These are phyloP conservation scores for Curvularia spicifera DNA, from an alignment of 2,329 filamentous ascomycete species.

Conservation along the genomic window DNA sequence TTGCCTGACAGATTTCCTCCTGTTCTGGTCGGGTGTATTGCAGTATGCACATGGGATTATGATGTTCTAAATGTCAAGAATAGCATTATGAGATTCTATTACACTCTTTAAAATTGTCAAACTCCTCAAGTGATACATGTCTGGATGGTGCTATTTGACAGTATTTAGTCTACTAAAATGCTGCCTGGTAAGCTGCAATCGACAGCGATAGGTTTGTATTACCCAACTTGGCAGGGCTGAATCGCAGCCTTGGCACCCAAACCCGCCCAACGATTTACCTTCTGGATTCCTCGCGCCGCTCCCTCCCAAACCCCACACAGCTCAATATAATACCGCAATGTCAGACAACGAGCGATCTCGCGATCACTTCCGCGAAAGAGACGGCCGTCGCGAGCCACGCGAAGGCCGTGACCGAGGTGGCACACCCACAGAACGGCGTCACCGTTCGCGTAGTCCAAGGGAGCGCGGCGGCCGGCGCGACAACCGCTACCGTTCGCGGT, in stretches of 20 bases:
- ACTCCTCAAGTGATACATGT: background rate
- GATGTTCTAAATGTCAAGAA: background rate
- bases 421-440: slow-evolving; percentile 36
- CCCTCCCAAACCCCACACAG: slow-evolving; percentile 2
- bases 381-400: slow-evolving; percentile 28
- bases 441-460: slow-evolving; percentile 45
- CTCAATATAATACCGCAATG: slow-evolving; percentile 21
- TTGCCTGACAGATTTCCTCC: background rate
- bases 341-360: slow-evolving; percentile 37
- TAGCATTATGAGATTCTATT: background rate
- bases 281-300: slow-evolving; percentile 11
- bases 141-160: background rate
- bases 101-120: background rate
- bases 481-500: slow-evolving; percentile 39
- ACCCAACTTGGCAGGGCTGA: slow-evolving; percentile 3
- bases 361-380: slow-evolving; percentile 31
- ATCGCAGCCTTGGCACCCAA: slow-evolving; percentile 17
- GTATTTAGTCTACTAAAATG: background rate
- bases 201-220: background rate
- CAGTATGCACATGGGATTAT: background rate
- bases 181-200: background rate
- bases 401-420: slow-evolving; percentile 30
- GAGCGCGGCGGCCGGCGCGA: slow-evolving; percentile 37
- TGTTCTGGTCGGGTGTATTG: background rate
- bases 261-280: slow-evolving; percentile 2